Evolutionary conservation across 2,329 filamentous ascomycete genomes (phyloP).

Genomic region (Ophiostoma populinum): DNA sequence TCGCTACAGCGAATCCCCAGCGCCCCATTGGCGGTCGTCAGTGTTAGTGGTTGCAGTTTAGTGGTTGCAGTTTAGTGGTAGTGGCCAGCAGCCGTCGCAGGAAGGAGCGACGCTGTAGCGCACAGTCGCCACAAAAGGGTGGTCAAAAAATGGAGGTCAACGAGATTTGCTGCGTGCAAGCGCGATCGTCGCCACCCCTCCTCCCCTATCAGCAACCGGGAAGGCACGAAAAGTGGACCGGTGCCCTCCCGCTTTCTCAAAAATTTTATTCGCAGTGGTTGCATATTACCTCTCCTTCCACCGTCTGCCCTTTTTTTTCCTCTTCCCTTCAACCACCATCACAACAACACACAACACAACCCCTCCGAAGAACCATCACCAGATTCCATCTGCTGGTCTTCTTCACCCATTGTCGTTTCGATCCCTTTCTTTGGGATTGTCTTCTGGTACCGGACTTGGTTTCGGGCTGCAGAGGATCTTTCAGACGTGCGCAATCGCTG

Average conservation of each 20-base stretch:
- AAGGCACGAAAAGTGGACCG: conserved; percentile 5
- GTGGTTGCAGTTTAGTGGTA: no score
- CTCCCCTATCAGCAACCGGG: conserved; percentile 1
- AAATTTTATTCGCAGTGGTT: conserved; percentile 4
- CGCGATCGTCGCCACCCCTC: conserved; percentile 1
- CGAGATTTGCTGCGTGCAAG: conserved; percentile 2
- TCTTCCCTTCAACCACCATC: conserved; percentile 7
- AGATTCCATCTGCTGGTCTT: conserved; percentile 11
- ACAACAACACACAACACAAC: conserved; percentile 8
- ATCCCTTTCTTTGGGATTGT: neutral
- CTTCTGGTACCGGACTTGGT: conserved; percentile 1
- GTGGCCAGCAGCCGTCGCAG: no score
- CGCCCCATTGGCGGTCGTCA: no score
- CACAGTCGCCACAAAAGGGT: no score
- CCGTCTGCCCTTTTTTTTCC: conserved; percentile 3
- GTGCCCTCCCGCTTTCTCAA: conserved; percentile 6
- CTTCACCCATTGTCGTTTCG: no score
- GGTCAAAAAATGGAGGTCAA: conserved; percentile 1
- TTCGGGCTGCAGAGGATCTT: conserved; percentile 5
- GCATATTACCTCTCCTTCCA: neutral
- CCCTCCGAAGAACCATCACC: conserved; percentile 7
- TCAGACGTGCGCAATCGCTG: no score
- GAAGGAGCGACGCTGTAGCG: neutral
- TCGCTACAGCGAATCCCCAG: no score
- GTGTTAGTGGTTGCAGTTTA: no score